A percentile compares a stretch with the other conserved stretches of the same genome.
These are phyloP conservation scores for Podila epicladia DNA, from an alignment of 192 early-diverging fungal species.

Conservation along the genomic window DNA sequence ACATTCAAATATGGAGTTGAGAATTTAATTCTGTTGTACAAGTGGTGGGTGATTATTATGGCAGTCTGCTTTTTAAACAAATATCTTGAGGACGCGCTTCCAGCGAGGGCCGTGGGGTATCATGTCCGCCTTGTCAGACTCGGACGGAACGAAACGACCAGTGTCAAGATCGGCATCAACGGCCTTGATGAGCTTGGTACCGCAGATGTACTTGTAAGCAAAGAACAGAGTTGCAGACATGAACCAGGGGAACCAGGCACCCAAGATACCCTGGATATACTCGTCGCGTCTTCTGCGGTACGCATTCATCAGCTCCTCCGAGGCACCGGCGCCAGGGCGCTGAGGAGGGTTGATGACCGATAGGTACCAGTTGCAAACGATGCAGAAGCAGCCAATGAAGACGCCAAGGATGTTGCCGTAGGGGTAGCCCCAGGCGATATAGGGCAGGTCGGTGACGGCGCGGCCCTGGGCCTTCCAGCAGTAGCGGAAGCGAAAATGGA, in stretches of 20 bases:
- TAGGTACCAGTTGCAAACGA: slow-evolving; percentile 52
- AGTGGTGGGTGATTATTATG: too few relatives aligned
- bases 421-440: slow-evolving; percentile 43
- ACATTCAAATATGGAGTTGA: too few relatives aligned
- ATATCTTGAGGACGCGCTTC: too few relatives aligned
- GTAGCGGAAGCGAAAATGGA: slow-evolving; percentile 56
- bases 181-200: slow-evolving; percentile 55
- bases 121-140: background rate
- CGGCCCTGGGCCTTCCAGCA: slow-evolving; percentile 73
- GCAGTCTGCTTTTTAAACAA: too few relatives aligned
- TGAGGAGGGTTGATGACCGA: slow-evolving; percentile 59
- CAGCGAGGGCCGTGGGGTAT: too few relatives aligned
- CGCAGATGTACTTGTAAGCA: slow-evolving; percentile 52
- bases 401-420: slow-evolving; percentile 55
- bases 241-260: background rate
- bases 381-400: slow-evolving; percentile 70
- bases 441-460: slow-evolving; percentile 67
- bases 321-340: slow-evolving; percentile 4
- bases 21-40: too few relatives aligned
- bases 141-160: slow-evolving; percentile 21
- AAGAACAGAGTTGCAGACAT: slow-evolving; percentile 46
- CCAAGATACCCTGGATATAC: background rate
- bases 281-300: background rate
- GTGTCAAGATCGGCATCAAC: slow-evolving; percentile 63
- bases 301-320: background rate